Evolutionary conservation across 2,329 filamentous ascomycete genomes (phyloP), one percentile per base, ranked within the genome.

Genomic region (Clonostachys chloroleuca): DNA sequence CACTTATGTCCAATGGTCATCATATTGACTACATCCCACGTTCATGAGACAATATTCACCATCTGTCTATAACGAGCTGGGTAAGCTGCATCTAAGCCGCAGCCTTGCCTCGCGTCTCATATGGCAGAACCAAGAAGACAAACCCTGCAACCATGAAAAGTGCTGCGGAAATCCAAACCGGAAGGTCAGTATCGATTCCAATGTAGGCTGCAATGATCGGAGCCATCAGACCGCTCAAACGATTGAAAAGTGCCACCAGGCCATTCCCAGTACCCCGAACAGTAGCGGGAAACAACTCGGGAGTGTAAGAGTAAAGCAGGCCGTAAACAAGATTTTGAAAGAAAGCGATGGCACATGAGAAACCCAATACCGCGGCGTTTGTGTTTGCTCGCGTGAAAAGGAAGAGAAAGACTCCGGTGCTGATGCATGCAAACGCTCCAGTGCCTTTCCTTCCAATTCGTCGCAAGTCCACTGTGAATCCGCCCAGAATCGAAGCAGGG

Each of bases 211-310:
- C 70, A 24, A 73, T 67, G n/a, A 74, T 53, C 8, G 67, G 67
- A 1, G 72, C 72, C 13, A 62, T 60, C 1, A 74, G 56, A 0
- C 71, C 69, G 46, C 63, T 63, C 3, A 64, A 42, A 6, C 67
- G 58, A 13, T 66, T 57, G 6, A 67, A 57, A 6, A 65, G 62
- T 0, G 69, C 67, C 1, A 69, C 68, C 2, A 69, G 54, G 2
- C 77, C 75, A 5, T 72, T 75, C 2, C 73, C 78, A 0, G 77
- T 78, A 30, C 77, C 77, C n/a, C 77, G 62, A 42, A 74, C 67
- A 0, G 75, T 73, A 2, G 70, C 74, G 1, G 77, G 76, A 59
- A 80, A 80, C 5, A 74, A 72, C 53, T 80, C 75, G 0, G 74
- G 77, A 0, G 75, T 80, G 54, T 64, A 68, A 2, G 63, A 64